phyloP scores from a whole-genome alignment of 768 basidiomycete genomes.

The Mycena capillaripes region DNA sequence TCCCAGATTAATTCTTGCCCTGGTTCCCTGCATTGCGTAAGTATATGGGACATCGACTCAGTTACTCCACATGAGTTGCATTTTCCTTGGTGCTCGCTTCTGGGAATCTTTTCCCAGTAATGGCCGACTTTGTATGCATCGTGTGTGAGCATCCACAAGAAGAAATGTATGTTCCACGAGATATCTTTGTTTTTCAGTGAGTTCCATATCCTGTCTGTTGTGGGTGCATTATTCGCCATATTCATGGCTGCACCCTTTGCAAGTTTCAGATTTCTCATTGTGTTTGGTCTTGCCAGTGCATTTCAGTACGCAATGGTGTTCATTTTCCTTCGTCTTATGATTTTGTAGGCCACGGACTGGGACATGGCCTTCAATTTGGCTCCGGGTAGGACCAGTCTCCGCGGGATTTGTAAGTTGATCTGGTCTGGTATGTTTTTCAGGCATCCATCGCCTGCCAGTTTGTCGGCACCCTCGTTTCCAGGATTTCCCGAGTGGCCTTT shows the following conservation, averaged over 20 bases:
- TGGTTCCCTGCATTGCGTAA: neutral
- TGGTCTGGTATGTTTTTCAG: neutral
- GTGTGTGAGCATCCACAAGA: neutral
- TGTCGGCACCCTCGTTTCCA: neutral
- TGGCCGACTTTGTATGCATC: neutral
- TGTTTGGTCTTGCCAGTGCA: neutral
- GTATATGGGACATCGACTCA: neutral
- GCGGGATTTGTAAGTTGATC: neutral
- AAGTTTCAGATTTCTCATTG: neutral
- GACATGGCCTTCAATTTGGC: neutral
- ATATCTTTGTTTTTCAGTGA: neutral
- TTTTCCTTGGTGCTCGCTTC: neutral
- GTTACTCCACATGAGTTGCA: neutral
- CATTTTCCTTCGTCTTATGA: neutral
- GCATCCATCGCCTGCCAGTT: neutral
- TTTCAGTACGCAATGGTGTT: neutral
- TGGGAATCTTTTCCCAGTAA: neutral
- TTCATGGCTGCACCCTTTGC: neutral
- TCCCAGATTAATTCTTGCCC: neutral
- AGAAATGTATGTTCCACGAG: neutral
- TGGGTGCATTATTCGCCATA: neutral
- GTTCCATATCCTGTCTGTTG: neutral
- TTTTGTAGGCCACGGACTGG: neutral
- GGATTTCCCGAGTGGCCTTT: neutral
- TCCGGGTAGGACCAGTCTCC: neutral